These are phyloP conservation scores for Neurospora tetraspora DNA, from an alignment of 495 filamentous ascomycete genomes.

Conservation along the genomic window DNA sequence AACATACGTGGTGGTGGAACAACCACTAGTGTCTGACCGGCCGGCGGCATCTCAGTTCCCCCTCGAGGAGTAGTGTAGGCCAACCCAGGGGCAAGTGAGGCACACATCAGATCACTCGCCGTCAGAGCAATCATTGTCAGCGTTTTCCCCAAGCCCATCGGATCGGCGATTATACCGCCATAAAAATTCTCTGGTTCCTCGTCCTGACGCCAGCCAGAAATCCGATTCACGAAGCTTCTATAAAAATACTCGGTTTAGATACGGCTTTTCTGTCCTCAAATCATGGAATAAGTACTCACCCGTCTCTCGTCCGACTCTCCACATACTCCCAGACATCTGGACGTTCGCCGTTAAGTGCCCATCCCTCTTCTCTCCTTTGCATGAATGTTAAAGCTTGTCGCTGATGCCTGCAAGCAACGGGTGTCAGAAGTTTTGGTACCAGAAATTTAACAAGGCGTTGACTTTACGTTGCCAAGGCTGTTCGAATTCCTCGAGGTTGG, in stretches of 20 bases:
- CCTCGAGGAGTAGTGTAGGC: background rate
- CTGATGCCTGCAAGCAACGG: constrained; percentile 22
- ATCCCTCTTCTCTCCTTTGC: constrained; percentile 27
- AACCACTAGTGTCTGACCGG: constrained; percentile 19
- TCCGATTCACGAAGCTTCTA: constrained; percentile 19
- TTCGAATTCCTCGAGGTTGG: constrained; percentile 18
- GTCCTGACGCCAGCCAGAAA: constrained; percentile 10
- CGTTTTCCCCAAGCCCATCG: constrained; percentile 34
- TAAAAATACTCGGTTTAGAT: background rate
- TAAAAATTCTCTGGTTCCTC: constrained; percentile 17
- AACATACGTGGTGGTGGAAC: constrained; percentile 28
- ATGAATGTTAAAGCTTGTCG: constrained; percentile 37
- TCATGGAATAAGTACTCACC: constrained; percentile 1
- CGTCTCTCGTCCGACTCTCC: constrained; percentile 5
- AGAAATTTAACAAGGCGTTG: rapidly evolving
- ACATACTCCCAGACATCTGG: constrained; percentile 17
- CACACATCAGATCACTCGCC: constrained; percentile 11
- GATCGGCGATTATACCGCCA: constrained; percentile 33
- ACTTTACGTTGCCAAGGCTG: background rate
- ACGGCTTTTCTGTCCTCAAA: background rate
- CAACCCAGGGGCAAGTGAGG: background rate
- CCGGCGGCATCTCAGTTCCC: background rate
- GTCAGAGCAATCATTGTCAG: constrained; percentile 29
- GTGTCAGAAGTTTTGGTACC: background rate
- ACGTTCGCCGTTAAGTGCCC: constrained; percentile 10